Conservation (phyloP, 768 basidiomycete species). For the Auricularia sp. region DNA sequence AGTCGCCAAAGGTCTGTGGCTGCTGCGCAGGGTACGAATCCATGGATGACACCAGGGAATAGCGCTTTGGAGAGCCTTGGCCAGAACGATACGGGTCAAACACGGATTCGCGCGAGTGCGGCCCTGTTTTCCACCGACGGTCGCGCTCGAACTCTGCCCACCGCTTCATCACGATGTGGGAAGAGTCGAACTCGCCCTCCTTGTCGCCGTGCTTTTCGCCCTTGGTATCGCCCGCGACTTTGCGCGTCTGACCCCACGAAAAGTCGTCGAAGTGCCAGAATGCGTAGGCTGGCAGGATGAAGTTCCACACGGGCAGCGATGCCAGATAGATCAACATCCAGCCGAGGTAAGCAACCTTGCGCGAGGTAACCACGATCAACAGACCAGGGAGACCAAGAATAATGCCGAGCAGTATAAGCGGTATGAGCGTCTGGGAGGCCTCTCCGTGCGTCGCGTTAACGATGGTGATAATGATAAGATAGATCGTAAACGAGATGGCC, state of each 20-base stretch:
- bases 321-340: slow-evolving; percentile 96
- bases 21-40: slow-evolving; percentile 1
- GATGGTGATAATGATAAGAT: slow-evolving; percentile 81
- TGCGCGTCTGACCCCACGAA: slow-evolving; percentile 93
- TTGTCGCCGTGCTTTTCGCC: slow-evolving; percentile 73
- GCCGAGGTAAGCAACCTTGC: slow-evolving; percentile 87
- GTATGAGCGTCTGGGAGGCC: slow-evolving; percentile 35
- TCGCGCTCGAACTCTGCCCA: slow-evolving; percentile 99
- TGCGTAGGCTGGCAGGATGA: slow-evolving; percentile 88
- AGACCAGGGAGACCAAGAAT: slow-evolving; percentile 94
- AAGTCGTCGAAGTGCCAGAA: slow-evolving; percentile 99
- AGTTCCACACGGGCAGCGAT: slow-evolving; percentile 96
- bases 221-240: slow-evolving; percentile 61
- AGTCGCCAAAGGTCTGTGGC: not conserved
- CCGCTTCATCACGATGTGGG: slow-evolving; percentile 96
- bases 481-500: slow-evolving; percentile 93
- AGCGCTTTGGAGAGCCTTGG: slow-evolving; percentile 45
- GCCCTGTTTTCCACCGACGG: slow-evolving; percentile 82
- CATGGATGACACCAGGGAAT: slow-evolving; percentile 8
- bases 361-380: slow-evolving; percentile 90
- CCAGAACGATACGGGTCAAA: slow-evolving; percentile 26
- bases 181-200: slow-evolving; percentile 94
- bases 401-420: slow-evolving; percentile 84
- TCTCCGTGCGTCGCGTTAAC: slow-evolving; percentile 51
- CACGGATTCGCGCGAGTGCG: slow-evolving; percentile 70